Evolutionary conservation across 2,329 filamentous ascomycete genomes (phyloP).

Genomic region (Aspergillus hiratsukae): DNA sequence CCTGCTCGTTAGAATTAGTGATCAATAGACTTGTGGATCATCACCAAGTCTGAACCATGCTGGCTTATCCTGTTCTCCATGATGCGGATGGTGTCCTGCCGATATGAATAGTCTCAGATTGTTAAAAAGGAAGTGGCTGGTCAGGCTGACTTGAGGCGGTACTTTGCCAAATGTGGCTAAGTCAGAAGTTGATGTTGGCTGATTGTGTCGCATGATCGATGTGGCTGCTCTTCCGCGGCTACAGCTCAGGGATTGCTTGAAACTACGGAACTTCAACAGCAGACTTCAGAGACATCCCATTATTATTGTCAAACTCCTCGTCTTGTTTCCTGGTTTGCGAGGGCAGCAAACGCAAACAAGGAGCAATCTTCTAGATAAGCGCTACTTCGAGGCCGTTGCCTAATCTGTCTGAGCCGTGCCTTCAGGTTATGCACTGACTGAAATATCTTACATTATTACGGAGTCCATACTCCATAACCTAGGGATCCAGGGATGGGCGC

Average conservation of each 20-base stretch:
- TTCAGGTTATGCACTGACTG: neutral
- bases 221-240: neutral
- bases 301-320: neutral
- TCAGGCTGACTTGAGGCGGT: neutral
- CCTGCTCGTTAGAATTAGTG: neutral
- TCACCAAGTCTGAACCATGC: slow-evolving; percentile 3
- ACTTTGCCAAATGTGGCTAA: neutral
- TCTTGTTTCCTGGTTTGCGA: neutral
- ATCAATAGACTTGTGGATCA: slow-evolving; percentile 11
- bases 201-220: neutral
- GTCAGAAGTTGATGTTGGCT: slow-evolving; percentile 7
- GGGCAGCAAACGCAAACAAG: neutral
- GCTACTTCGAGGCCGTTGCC: neutral
- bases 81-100: neutral
- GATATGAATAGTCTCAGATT: neutral
- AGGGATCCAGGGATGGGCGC: slow-evolving; percentile 14
- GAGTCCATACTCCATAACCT: neutral
- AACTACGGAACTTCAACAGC: neutral
- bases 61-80: neutral
- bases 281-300: neutral
- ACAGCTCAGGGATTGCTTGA: neutral
- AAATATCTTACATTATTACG: neutral
- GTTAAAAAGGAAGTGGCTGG: slow-evolving; percentile 3
- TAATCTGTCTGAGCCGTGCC: neutral
- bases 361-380: neutral